A percentile compares a stretch with the other conserved stretches of the same genome.
phyloP scores from a whole-genome alignment of 2,329 filamentous ascomycete species.

The Penicillium sp. region DNA sequence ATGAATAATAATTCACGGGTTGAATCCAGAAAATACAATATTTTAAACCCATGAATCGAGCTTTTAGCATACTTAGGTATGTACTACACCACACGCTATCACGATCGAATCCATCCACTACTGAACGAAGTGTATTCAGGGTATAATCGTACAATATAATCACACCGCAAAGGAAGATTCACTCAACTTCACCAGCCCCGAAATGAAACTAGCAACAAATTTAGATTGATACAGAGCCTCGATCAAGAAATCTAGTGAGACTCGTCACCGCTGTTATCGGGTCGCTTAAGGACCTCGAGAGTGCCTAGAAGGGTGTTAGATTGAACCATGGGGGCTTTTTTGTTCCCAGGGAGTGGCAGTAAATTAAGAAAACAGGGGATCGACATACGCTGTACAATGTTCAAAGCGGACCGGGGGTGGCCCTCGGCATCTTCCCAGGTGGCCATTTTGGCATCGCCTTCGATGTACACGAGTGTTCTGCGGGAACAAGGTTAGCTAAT shows the following conservation, averaged over 20 bases:
- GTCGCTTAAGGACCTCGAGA: slow-evolving; percentile 39
- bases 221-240: not conserved
- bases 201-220: not conserved
- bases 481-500: not conserved
- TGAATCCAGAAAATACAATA: not conserved
- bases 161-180: slow-evolving; percentile 15
- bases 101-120: not conserved
- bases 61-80: not conserved
- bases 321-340: no score
- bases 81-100: not conserved
- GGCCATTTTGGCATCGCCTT: slow-evolving; percentile 74
- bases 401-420: slow-evolving; percentile 62
- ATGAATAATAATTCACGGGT: not conserved
- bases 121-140: slow-evolving; percentile 28
- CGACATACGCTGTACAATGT: slow-evolving; percentile 74
- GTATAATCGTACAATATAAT: slow-evolving; percentile 32
- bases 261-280: slow-evolving; percentile 13
- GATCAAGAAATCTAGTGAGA: slow-evolving; percentile 12
- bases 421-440: slow-evolving; percentile 70
- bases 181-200: not conserved
- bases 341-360: not conserved
- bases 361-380: not conserved
- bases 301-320: slow-evolving; percentile 22
- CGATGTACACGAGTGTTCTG: slow-evolving; percentile 77
- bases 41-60: not conserved